Evolutionary conservation across 257 asterid genomes (phyloP), one percentile per base, ranked within the genome.

Genomic region (Nicotiana tabacum): DNA sequence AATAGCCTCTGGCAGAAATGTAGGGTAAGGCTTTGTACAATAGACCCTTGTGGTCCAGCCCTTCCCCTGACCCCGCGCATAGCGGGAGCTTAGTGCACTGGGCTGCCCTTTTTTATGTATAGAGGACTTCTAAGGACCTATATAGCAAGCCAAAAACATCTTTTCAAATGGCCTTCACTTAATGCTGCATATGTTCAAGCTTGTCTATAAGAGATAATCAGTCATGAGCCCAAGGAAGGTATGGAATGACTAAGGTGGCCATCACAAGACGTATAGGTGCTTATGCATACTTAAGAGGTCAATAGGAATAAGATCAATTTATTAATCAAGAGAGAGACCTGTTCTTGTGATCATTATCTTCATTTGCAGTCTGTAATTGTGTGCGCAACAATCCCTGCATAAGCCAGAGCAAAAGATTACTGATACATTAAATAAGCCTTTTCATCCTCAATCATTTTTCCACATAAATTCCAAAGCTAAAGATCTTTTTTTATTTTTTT

Each of bases 361-460:
- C 98, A 65, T 90, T 90, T 77, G 93, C 94, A 57, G 97, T 79
- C 77, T 90, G 95, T 88, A 96, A 89, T 86, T 96, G 98, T 78
- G 98, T 91, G 84, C 83, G 98, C 90, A 96, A 81, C 77, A 93
- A 87, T 66, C 98, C 95, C 98, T 96, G 88, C 81, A 84, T 57
- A 85, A 62, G 82, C 51, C 83, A 74, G 24, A 74, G 61, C 46
- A 48, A 76, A 76, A 32, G 43, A 76, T 27, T 51, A 76, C 53
- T 76, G 55, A 53, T 76, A 76, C 65, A 76, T 27, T 29, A 76
- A 76, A 51, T 51, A 76, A 51, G 46, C 16, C 51, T 76, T 76
- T 76, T 51, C 53, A 9, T 32, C 80, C 80, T 27, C 62, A 15
- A 74, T 51, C 64, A 51, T 76, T 76, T 27, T 74, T 15, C 61